phyloP scores from a whole-genome alignment of 768 basidiomycete genomes.

The Leccinum ochraceum region DNA sequence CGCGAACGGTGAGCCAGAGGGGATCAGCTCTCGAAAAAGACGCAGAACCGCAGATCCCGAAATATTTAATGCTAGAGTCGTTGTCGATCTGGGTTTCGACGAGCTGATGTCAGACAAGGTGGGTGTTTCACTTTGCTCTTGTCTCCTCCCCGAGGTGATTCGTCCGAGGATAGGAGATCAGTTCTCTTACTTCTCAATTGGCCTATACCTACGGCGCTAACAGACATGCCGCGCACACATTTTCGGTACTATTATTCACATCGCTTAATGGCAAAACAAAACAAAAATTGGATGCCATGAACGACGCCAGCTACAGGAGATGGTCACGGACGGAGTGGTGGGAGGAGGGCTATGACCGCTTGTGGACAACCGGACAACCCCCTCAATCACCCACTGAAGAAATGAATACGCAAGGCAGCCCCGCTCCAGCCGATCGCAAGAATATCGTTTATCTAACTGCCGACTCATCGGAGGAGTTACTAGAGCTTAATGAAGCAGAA shows the following conservation, averaged over 20 bases:
- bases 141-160: constrained; percentile 14
- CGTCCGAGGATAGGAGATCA: constrained; percentile 68
- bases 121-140: constrained; percentile 33
- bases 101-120: constrained; percentile 93
- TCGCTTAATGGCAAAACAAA: constrained; percentile 74
- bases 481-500: constrained; percentile 79
- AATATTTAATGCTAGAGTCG: constrained; percentile 61
- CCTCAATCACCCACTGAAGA: constrained; percentile 3
- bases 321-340: constrained; percentile 89
- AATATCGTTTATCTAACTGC: constrained; percentile 91
- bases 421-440: constrained; percentile 37
- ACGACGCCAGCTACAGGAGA: constrained; percentile 67
- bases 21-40: constrained; percentile 15
- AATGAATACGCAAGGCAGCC: background rate
- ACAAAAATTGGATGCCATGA: constrained; percentile 61
- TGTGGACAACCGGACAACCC: constrained; percentile 50
- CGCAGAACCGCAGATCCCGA: constrained; percentile 38
- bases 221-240: constrained; percentile 67
- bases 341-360: constrained; percentile 66
- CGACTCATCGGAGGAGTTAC: constrained; percentile 84
- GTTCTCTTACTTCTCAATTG: constrained; percentile 85
- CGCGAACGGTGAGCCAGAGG: constrained; percentile 48
- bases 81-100: constrained; percentile 91
- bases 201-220: constrained; percentile 92
- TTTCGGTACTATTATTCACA: constrained; percentile 74